Evolutionary conservation across 108 stramenopile species (phyloP), one percentile per base, ranked within the genome.

Genomic region (Nitzschia putrida): DNA sequence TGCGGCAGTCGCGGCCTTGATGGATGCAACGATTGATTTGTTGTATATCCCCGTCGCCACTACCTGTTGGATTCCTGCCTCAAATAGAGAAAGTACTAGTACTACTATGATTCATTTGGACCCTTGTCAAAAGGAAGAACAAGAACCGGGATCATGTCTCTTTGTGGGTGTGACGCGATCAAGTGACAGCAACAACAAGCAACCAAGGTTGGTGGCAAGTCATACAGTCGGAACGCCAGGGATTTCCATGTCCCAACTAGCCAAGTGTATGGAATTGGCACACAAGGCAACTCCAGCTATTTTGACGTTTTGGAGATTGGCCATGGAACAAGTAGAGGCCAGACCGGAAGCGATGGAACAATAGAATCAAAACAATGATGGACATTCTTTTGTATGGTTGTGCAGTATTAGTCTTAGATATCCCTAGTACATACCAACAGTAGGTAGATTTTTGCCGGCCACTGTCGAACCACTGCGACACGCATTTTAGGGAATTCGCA

Each of bases 1-100:
- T 75, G 91, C 88, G 24, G 82, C 91, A 7, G 85, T 89, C 6
- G 67, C 90, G 57, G 94, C 94, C 9, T 63, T 95, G 61, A 83
- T 95, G 85, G 91, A 95, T 76, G 94, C 94, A 10, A 88, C 88
- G 4, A 74, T 95, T 37, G 86, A 84, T 10, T 83, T 95, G 82
- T 78, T 79, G 11, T 78, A 78, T 42, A 34, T 95, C n/a, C 91
- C 94, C 12, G 79, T 92, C 18, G 90, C 90, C 7, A 75, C 85
- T 23, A 91, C 90, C 9, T 93, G 88, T 73, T 71, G 85, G 42
- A 71, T 88, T 0, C 37, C 67, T 22, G 29, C 61, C 45, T 34
- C 44, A 6, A 23, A 23, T 41, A 57, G 16, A 13, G 38, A 45
- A 0, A 47, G 25, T 13, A 44, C 7, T 42, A 69, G 43, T 23